Evolutionary conservation across 805 yeast genomes (phyloP), one percentile per base, ranked within the genome.

Genomic region (Candida montana): DNA sequence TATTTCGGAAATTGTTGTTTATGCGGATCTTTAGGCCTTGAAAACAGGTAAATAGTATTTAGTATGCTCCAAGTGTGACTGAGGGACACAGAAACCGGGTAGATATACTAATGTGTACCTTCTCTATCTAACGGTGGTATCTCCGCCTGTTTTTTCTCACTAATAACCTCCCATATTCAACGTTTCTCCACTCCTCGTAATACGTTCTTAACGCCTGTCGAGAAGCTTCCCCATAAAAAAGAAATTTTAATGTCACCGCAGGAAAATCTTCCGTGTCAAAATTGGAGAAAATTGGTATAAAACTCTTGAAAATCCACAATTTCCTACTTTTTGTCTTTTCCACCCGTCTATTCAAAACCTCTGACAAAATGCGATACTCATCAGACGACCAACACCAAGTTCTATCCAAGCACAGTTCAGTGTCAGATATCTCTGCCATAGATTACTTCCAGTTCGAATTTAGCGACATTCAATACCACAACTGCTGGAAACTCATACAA

Each of bases 401-500:
- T 19, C 40, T 51, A 11, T 35, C 52, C 7, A 47, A 48, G 33
- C 51, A 44, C 42, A 35, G 39, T 24, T 37, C 33, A 26, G 26
- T 38, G 9, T 23, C 49, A 7, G 47, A 45, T 19, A 42, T 39
- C 41, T 45, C 59, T n/a, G 57, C 62, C 45, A 40, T 71, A 43
- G 77, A 70, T 52, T 69, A 67, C 46, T 68, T 68, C 46, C 64
- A 68, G 21, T 59, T 57, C 23, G 50, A 55, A 7, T 61, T 69
- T 44, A 56, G 62, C 1, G 64, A 63, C 24, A 49, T 55, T 13
- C 65, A 68, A 42, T 60, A 66, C 21, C 62, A 51, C 53, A 61
- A 52, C 47, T 71, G 70, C 49, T 70, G 71, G 75, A 69, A 61
- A 50, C 58, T 67, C 11, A 61, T 63, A 17, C 60, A 60, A 42